A percentile compares a stretch with the other conserved stretches of the same genome.
phyloP scores from a whole-genome alignment of 1,139 yeast species.

The Suhomyces maxii region DNA sequence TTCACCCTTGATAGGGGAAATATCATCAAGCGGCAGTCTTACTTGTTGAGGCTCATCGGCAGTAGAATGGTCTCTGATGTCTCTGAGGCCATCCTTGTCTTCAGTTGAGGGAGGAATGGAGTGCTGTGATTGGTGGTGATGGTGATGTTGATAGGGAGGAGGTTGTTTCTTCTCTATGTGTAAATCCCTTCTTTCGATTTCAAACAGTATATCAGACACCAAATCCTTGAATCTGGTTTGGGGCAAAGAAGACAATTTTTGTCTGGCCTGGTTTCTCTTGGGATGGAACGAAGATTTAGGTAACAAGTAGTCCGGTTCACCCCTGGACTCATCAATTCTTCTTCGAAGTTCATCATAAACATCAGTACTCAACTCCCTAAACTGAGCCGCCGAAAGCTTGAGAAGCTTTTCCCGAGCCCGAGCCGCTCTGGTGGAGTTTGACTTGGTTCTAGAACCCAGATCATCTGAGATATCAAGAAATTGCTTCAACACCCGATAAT shows the following conservation, averaged over 20 bases:
- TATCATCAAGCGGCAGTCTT: neutral
- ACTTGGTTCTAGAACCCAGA: slow-evolving; percentile 39
- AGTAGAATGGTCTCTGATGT: neutral
- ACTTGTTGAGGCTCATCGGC: neutral
- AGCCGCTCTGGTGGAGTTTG: slow-evolving; percentile 59
- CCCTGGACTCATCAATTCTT: slow-evolving; percentile 56
- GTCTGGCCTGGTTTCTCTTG: slow-evolving; percentile 93
- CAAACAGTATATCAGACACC: slow-evolving; percentile 85
- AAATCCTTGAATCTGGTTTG: slow-evolving; percentile 82
- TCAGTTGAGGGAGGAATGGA: neutral
- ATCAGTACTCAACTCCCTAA: slow-evolving; percentile 85
- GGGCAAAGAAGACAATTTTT: slow-evolving; percentile 83
- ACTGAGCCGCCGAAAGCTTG: slow-evolving; percentile 80
- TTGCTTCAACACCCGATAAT: slow-evolving; percentile 52
- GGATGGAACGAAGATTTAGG: slow-evolving; percentile 84
- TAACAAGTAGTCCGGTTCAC: slow-evolving; percentile 62
- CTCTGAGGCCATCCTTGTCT: neutral
- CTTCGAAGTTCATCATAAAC: slow-evolving; percentile 88
- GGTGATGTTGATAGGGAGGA: slow-evolving; percentile 7
- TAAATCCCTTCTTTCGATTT: slow-evolving; percentile 76
- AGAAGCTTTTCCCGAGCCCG: slow-evolving; percentile 84
- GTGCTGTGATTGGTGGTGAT: neutral
- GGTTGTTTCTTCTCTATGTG: slow-evolving; percentile 24
- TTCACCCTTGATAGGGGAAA: neutral
- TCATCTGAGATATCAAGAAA: slow-evolving; percentile 56